phyloP scores from a whole-genome alignment of 371 early-diverging fungal genomes.

The Rhizomucor pusillus region DNA sequence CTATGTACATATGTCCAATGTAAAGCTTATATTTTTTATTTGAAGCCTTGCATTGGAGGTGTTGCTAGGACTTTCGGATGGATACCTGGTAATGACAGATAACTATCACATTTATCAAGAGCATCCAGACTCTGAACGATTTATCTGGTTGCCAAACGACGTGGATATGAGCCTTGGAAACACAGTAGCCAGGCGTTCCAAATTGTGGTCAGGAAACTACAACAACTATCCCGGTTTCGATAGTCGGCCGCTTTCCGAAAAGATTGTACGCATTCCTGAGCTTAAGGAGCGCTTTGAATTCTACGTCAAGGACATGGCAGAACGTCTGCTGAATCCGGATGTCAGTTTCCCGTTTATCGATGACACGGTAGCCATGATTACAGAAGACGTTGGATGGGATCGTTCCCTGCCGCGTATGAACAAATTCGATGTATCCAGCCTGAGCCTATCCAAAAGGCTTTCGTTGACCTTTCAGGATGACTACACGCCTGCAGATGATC shows the following conservation, averaged over 20 bases:
- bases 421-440: background rate
- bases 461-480: background rate
- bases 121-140: constrained; percentile 1
- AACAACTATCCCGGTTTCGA: constrained; percentile 19
- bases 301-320: constrained; percentile 11
- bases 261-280: constrained; percentile 14
- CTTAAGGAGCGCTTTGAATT: constrained; percentile 27
- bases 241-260: constrained; percentile 7
- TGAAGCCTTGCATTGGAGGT: constrained; percentile 29
- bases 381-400: constrained; percentile 21
- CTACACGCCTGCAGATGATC: background rate
- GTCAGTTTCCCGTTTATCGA: constrained; percentile 21
- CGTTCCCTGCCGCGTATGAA: constrained; percentile 6
- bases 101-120: constrained; percentile 31
- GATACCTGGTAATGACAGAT: constrained; percentile 17
- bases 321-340: constrained; percentile 19
- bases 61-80: constrained; percentile 25
- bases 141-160: constrained; percentile 31
- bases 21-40: background rate
- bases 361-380: constrained; percentile 12
- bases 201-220: constrained; percentile 24
- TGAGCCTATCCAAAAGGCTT: background rate
- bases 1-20: background rate
- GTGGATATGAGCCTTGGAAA: constrained; percentile 30
- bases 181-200: constrained; percentile 14